Evolutionary conservation across 1,139 yeast species (phyloP).

Genomic region (Saccharomyces hybrid): DNA sequence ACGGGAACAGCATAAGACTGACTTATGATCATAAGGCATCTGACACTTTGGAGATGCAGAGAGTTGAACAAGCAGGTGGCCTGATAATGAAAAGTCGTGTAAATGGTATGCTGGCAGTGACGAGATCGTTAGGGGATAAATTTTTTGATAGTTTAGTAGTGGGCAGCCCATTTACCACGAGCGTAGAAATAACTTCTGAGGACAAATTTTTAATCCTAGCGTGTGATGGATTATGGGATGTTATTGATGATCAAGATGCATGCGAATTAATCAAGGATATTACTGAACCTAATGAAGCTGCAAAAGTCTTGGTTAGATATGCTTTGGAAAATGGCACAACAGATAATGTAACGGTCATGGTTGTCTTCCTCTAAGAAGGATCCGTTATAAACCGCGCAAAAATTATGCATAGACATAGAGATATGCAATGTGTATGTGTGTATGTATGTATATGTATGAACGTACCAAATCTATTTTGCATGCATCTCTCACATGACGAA

Average conservation of each 20-base stretch:
- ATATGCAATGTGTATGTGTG: not conserved
- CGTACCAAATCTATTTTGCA: not conserved
- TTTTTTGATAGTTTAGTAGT: slow-evolving; percentile 86
- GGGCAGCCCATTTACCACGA: slow-evolving; percentile 88
- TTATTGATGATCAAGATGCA: slow-evolving; percentile 72
- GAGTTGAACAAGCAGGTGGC: slow-evolving; percentile 79
- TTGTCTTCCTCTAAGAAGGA: slow-evolving; percentile 33
- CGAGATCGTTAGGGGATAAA: slow-evolving; percentile 89
- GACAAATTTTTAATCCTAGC: slow-evolving; percentile 82
- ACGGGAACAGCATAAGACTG: slow-evolving; percentile 65
- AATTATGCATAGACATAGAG: not conserved
- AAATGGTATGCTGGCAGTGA: slow-evolving; percentile 91
- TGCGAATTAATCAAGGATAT: slow-evolving; percentile 57
- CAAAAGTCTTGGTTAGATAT: slow-evolving; percentile 57
- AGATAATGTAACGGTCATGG: slow-evolving; percentile 93
- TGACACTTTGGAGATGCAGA: slow-evolving; percentile 65
- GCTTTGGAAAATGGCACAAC: slow-evolving; percentile 80
- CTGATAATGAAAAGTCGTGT: slow-evolving; percentile 84
- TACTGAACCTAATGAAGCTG: slow-evolving; percentile 58
- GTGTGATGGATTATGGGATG: slow-evolving; percentile 96
- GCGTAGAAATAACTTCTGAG: slow-evolving; percentile 55
- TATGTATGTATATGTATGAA: not conserved
- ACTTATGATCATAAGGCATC: slow-evolving; percentile 94
- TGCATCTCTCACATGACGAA: not conserved
- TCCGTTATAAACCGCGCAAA: not conserved